Conservation (phyloP, 129 eudicot genomes). For the Logfia minima region DNA sequence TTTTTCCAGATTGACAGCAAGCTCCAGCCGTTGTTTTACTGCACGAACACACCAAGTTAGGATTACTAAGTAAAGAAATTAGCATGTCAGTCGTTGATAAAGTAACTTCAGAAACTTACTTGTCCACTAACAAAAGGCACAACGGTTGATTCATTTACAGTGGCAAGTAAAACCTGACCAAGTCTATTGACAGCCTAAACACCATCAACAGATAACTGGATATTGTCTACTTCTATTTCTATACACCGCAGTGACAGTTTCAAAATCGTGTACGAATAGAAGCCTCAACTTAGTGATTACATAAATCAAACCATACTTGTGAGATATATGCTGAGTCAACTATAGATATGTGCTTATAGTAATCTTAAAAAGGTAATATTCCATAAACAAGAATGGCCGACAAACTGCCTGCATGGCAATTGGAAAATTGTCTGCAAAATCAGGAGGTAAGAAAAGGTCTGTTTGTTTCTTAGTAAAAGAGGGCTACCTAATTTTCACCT, state of each 20-base stretch:
- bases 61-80: neutral
- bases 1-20: constrained; percentile 97
- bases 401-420: constrained; percentile 86
- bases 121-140: constrained; percentile 93
- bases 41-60: constrained; percentile 21
- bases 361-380: neutral
- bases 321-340: constrained; percentile 65
- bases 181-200: constrained; percentile 90
- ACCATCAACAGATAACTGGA: constrained; percentile 83
- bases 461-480: constrained; percentile 87
- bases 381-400: neutral
- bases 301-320: constrained; percentile 76
- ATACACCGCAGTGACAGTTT: constrained; percentile 87
- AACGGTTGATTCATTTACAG: constrained; percentile 84
- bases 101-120: constrained; percentile 41
- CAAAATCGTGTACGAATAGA: constrained; percentile 85
- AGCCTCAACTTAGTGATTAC: constrained; percentile 93
- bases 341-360: neutral
- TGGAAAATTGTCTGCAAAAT: constrained; percentile 92
- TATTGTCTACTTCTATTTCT: constrained; percentile 92
- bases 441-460: constrained; percentile 95
- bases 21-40: constrained; percentile 89
- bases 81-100: neutral
- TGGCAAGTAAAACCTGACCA: constrained; percentile 94
- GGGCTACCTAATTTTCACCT: constrained; percentile 41